Evolutionary conservation across 2,329 filamentous ascomycete species (phyloP).

Genomic region (Xylaria multiplex): DNA sequence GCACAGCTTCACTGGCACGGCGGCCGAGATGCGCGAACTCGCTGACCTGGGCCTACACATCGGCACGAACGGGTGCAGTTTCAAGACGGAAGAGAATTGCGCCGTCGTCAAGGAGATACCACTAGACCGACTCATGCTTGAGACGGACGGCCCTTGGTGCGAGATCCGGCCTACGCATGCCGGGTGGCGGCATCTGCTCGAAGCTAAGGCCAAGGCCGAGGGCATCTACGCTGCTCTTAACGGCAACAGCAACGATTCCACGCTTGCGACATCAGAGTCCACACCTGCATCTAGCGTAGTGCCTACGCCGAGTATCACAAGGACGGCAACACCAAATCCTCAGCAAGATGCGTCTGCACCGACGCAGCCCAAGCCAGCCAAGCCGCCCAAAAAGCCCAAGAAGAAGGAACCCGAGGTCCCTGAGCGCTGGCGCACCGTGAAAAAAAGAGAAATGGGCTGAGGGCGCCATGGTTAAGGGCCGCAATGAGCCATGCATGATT

Average conservation of each 20-base stretch:
- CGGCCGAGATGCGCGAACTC: constrained; percentile 83
- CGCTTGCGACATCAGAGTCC: constrained; percentile 21
- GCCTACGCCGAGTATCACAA: constrained; percentile 39
- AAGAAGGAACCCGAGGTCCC: constrained; percentile 74
- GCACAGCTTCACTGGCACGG: constrained; percentile 92
- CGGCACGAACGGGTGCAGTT: constrained; percentile 94
- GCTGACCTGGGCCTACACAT: constrained; percentile 86
- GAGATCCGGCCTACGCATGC: constrained; percentile 92
- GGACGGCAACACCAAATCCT: constrained; percentile 31
- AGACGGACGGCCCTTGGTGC: constrained; percentile 98
- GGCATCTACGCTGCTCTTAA: constrained; percentile 16
- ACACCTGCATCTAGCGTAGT: constrained; percentile 32
- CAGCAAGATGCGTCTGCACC: constrained; percentile 27
- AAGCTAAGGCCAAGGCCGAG: constrained; percentile 46
- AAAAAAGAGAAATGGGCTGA: constrained; percentile 97
- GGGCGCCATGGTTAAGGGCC: constrained; percentile 89
- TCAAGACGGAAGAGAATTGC: constrained; percentile 94
- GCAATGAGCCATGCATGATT: constrained; percentile 93
- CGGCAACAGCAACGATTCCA: constrained; percentile 14
- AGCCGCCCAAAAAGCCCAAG: constrained; percentile 56
- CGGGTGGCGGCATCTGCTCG: constrained; percentile 74
- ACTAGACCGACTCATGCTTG: constrained; percentile 85
- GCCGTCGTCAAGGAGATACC: constrained; percentile 83
- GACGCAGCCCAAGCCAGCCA: constrained; percentile 35
- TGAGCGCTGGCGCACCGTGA: constrained; percentile 78